Conservation (phyloP, 352 stramenopile genomes). For the Globisporangium paddicum region DNA sequence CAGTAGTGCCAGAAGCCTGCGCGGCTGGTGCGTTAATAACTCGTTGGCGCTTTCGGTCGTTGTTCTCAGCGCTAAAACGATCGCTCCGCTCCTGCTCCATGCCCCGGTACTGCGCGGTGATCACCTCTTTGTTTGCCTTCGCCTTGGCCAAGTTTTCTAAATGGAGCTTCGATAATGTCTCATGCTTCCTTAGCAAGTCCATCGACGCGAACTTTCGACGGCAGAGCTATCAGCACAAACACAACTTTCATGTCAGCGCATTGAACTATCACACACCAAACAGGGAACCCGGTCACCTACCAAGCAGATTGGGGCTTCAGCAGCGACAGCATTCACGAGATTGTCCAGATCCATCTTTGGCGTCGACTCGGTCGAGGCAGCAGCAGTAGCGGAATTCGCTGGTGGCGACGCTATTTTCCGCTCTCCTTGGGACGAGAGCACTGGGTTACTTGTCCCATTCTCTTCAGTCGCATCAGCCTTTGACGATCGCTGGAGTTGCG, state of each 20-base stretch:
- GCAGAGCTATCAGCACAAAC: slow-evolving; percentile 47
- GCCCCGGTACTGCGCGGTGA: slow-evolving; percentile 55
- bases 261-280: neutral
- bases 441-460: too few species aligned
- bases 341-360: slow-evolving; percentile 25
- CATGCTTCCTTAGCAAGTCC: slow-evolving; percentile 72
- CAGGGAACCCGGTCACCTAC: slow-evolving; percentile 24
- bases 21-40: neutral
- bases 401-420: slow-evolving; percentile 1
- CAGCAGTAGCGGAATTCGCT: neutral
- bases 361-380: slow-evolving; percentile 1
- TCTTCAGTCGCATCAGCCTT: slow-evolving; percentile 17
- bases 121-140: slow-evolving; percentile 61
- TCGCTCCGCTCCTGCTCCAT: slow-evolving; percentile 41
- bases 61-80: neutral
- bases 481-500: slow-evolving; percentile 39
- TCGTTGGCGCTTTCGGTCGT: slow-evolving; percentile 17
- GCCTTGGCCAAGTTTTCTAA: slow-evolving; percentile 71
- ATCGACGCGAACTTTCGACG: slow-evolving; percentile 76
- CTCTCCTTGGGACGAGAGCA: neutral
- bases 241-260: too few species aligned
- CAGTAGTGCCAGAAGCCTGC: neutral
- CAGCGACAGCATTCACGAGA: slow-evolving; percentile 32
- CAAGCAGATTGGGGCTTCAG: slow-evolving; percentile 75
- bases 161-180: slow-evolving; percentile 73